Conservation (phyloP, 306 rosid species). For the Myrica gale region DNA sequence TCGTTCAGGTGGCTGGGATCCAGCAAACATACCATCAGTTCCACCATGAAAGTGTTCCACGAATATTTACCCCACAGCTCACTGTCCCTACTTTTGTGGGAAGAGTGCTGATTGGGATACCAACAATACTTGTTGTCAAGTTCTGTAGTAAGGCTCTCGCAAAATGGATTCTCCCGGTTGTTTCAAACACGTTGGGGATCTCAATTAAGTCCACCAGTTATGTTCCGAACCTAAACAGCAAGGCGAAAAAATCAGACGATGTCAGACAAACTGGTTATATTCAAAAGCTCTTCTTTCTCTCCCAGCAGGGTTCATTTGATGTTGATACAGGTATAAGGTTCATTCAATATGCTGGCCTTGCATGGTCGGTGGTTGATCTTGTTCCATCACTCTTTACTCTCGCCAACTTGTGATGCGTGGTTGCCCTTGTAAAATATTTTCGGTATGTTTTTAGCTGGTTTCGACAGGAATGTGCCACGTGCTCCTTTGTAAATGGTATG, state of each 20-base stretch:
- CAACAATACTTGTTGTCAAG: constrained; percentile 76
- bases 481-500: neutral
- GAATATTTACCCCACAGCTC: constrained; percentile 57
- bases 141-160: constrained; percentile 91
- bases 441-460: neutral
- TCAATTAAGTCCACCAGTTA: constrained; percentile 75
- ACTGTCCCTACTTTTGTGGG: constrained; percentile 53
- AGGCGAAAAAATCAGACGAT: constrained; percentile 43
- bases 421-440: neutral
- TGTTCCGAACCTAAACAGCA: constrained; percentile 53
- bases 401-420: constrained; percentile 45
- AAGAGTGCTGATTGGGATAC: constrained; percentile 79
- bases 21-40: constrained; percentile 94
- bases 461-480: neutral
- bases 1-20: constrained; percentile 72
- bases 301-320: constrained; percentile 55
- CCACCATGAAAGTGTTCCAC: constrained; percentile 70
- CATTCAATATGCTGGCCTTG: constrained; percentile 85
- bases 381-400: constrained; percentile 75
- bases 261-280: constrained; percentile 47
- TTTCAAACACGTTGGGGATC: constrained; percentile 75
- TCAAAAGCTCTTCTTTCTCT: constrained; percentile 50
- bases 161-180: constrained; percentile 79
- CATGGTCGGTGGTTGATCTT: constrained; percentile 93
- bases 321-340: constrained; percentile 90